phyloP scores from a whole-genome alignment of 345 rosid species.

The Eutrema yunnanense region DNA sequence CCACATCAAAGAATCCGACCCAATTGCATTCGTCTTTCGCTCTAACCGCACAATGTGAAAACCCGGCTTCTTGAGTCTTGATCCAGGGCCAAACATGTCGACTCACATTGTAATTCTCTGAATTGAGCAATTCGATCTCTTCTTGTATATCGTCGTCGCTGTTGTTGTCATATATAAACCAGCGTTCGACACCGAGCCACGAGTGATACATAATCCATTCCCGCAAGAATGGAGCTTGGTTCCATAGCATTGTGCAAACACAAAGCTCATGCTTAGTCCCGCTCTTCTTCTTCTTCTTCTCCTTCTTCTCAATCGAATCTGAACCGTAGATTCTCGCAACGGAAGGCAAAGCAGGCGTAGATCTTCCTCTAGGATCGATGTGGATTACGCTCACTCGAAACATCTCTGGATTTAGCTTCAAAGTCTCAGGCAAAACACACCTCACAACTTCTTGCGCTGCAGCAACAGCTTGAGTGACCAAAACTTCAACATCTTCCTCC shows the following conservation, averaged over 20 bases:
- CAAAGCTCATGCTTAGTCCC: slow-evolving; percentile 59
- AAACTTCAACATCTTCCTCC: slow-evolving; percentile 35
- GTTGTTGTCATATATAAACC: slow-evolving; percentile 97
- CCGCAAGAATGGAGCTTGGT: slow-evolving; percentile 68
- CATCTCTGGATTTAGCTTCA: slow-evolving; percentile 45
- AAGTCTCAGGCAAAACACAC: slow-evolving; percentile 66
- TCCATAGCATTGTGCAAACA: slow-evolving; percentile 93
- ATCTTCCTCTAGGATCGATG: slow-evolving; percentile 20
- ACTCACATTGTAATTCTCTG: slow-evolving; percentile 55
- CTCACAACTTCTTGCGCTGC: slow-evolving; percentile 93
- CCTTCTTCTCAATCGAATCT: slow-evolving; percentile 22
- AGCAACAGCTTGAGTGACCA: slow-evolving; percentile 53
- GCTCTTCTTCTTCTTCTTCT: slow-evolving; percentile 25
- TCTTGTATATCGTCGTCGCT: slow-evolving; percentile 67
- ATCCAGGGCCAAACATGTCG: slow-evolving; percentile 95
- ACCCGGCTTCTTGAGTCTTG: slow-evolving; percentile 96
- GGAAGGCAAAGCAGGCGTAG: slow-evolving; percentile 21
- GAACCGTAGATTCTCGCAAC: slow-evolving; percentile 62
- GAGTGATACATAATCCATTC: slow-evolving; percentile 92
- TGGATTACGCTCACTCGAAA: slow-evolving; percentile 25
- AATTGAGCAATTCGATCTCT: slow-evolving; percentile 51
- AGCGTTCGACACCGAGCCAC: slow-evolving; percentile 87
- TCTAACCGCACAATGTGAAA: slow-evolving; percentile 82
- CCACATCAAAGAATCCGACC: slow-evolving; percentile 96
- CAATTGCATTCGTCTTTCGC: slow-evolving; percentile 78